Evolutionary conservation across 768 basidiomycete species (phyloP).

Genomic region (Boletellus emodensis): DNA sequence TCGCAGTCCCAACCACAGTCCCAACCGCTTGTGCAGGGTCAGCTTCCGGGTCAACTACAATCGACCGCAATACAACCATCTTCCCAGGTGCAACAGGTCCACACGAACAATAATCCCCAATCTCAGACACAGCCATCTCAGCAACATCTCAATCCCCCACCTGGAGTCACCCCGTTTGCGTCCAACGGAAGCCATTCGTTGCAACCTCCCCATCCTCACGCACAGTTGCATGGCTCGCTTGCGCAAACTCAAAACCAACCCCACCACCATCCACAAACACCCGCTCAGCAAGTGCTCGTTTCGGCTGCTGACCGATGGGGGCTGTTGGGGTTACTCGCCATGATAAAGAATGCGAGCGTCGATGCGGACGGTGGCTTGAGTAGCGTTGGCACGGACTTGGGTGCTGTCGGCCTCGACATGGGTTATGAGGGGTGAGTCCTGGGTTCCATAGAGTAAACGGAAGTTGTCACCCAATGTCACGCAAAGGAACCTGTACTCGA

Average conservation of each 20-base stretch:
- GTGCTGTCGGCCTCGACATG: slow-evolving; percentile 90
- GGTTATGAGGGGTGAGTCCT: slow-evolving; percentile 69
- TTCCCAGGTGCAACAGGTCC: slow-evolving; percentile 28
- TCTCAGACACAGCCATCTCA: slow-evolving; percentile 33
- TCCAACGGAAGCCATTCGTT: slow-evolving; percentile 36
- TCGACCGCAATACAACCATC: slow-evolving; percentile 22
- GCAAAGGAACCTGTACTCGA: slow-evolving; percentile 73
- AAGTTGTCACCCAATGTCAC: slow-evolving; percentile 19
- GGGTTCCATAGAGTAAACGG: slow-evolving; percentile 18
- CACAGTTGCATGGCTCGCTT: slow-evolving; percentile 31
- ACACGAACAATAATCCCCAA: slow-evolving; percentile 32
- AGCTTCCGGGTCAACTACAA: slow-evolving; percentile 18
- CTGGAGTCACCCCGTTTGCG: slow-evolving; percentile 33
- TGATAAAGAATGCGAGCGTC: slow-evolving; percentile 74
- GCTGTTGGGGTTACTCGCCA: slow-evolving; percentile 75
- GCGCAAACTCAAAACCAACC: slow-evolving; percentile 30
- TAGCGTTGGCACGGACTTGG: slow-evolving; percentile 86
- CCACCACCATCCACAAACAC: slow-evolving; percentile 71
- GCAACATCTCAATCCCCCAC: slow-evolving; percentile 52
- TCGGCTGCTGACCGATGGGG: slow-evolving; percentile 97
- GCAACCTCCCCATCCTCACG: slow-evolving; percentile 32
- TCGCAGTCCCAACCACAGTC: slow-evolving; percentile 24
- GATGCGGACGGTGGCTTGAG: slow-evolving; percentile 80
- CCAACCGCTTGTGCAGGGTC: slow-evolving; percentile 23
- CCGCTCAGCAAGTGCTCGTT: slow-evolving; percentile 89